A percentile compares a stretch with the other conserved stretches of the same genome.
Conservation (phyloP, 805 yeast species). For the Candida broadrunensis region DNA sequence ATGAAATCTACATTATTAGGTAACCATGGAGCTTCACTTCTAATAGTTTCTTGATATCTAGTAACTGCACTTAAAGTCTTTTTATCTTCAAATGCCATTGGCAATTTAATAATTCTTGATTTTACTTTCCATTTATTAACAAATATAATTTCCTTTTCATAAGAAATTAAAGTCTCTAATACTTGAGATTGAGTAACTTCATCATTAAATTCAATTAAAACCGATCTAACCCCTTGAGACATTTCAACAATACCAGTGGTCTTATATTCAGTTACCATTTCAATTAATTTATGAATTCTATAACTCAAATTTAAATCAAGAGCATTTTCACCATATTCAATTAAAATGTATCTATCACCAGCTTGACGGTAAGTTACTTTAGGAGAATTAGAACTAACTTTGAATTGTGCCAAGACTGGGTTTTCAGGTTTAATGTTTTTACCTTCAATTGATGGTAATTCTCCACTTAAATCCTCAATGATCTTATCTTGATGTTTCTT, state of each 20-base stretch:
- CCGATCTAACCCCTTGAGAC: conserved; percentile 97
- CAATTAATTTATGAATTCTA: conserved; percentile 79
- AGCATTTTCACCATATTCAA: conserved; percentile 87
- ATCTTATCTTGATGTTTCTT: conserved; percentile 58
- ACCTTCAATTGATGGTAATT: conserved; percentile 28
- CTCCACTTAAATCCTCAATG: conserved; percentile 46
- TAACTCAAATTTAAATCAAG: conserved; percentile 84
- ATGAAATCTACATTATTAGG: conserved; percentile 97
- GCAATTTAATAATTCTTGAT: conserved; percentile 78
- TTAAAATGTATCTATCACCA: conserved; percentile 89
- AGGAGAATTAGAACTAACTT: conserved; percentile 55
- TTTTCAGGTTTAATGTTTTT: conserved; percentile 43
- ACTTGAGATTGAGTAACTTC: conserved; percentile 60
- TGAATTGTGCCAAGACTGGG: conserved; percentile 63
- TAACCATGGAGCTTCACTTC: conserved; percentile 94
- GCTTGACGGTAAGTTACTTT: conserved; percentile 89
- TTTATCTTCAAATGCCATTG: conserved; percentile 95
- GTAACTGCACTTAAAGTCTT: conserved; percentile 86
- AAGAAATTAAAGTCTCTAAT: conserved; percentile 62
- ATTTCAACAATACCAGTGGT: conserved; percentile 86
- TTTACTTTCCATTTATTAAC: conserved; percentile 82
- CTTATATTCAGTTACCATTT: conserved; percentile 59
- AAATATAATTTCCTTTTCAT: conserved; percentile 71
- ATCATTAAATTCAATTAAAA: conserved; percentile 80
- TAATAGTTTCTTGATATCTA: conserved; percentile 89